Evolutionary conservation across 2,329 filamentous ascomycete genomes (phyloP).

Genomic region (Phialemonium atrogriseum): DNA sequence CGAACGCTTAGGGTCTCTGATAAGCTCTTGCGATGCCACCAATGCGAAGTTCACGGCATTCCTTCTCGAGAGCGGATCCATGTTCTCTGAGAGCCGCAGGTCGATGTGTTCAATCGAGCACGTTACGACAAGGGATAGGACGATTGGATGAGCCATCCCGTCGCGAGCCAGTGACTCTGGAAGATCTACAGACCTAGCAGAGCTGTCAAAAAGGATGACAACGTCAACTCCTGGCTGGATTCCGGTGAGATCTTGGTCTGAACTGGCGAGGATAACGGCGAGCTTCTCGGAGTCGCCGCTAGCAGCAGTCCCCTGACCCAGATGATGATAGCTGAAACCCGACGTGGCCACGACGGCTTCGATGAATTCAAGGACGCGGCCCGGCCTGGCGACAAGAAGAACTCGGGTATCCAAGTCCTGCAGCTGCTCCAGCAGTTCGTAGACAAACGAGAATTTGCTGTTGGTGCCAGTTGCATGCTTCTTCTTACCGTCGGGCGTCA

Average conservation of each 20-base stretch:
- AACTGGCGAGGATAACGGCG: conserved; percentile 33
- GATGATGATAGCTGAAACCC: conserved; percentile 20
- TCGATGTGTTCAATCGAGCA: conserved; percentile 50
- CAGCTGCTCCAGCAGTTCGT: conserved; percentile 42
- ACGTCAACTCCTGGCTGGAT: conserved; percentile 36
- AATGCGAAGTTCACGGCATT: conserved; percentile 28
- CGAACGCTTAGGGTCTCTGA: conserved; percentile 29
- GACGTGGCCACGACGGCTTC: conserved; percentile 36
- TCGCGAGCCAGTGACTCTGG: conserved; percentile 15
- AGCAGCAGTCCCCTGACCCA: conserved; percentile 14
- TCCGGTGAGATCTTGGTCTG: conserved; percentile 25
- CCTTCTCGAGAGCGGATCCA: conserved; percentile 37
- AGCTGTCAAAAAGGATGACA: conserved; percentile 46
- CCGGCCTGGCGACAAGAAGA: conserved; percentile 44
- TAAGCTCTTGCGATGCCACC: conserved; percentile 25
- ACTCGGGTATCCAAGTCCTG: conserved; percentile 35
- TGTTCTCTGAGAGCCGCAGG: conserved; percentile 29
- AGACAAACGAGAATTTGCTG: conserved; percentile 52
- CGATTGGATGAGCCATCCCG: conserved; percentile 25
- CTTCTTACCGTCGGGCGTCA: conserved; percentile 33
- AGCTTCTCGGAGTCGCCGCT: conserved; percentile 12
- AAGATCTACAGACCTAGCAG: conserved; percentile 31
- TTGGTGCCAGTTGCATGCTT: conserved; percentile 49
- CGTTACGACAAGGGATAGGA: conserved; percentile 39
- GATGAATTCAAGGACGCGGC: conserved; percentile 42